Evolutionary conservation across 2,329 filamentous ascomycete genomes (phyloP).

Genomic region (Aspergillus phoenicis): DNA sequence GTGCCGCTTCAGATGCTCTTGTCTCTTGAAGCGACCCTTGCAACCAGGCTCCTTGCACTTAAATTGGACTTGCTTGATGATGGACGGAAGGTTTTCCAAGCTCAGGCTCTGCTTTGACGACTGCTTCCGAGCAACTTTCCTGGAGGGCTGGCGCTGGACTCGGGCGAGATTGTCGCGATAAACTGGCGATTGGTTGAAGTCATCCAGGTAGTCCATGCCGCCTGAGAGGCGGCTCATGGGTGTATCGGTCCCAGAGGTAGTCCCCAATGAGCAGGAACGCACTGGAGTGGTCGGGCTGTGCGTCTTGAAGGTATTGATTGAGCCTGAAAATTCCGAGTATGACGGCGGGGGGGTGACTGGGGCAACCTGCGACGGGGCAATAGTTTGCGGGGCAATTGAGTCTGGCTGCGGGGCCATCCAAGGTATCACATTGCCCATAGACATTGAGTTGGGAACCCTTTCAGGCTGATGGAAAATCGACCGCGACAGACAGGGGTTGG

Average conservation of each 20-base stretch:
- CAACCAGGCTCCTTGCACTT: slow-evolving; percentile 48
- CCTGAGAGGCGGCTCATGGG: slow-evolving; percentile 40
- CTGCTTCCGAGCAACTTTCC: slow-evolving; percentile 34
- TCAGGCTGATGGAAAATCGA: slow-evolving; percentile 43
- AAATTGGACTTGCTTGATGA: slow-evolving; percentile 47
- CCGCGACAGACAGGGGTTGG: slow-evolving; percentile 43
- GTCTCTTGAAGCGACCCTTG: slow-evolving; percentile 50
- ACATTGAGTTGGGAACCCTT: slow-evolving; percentile 37
- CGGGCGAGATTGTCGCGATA: slow-evolving; percentile 35
- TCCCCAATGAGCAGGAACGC: slow-evolving; percentile 39
- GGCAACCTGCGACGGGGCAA: slow-evolving; percentile 38
- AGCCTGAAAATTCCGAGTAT: slow-evolving; percentile 41
- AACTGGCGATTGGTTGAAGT: slow-evolving; percentile 37
- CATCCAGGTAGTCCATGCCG: slow-evolving; percentile 39
- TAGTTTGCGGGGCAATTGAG: slow-evolving; percentile 39
- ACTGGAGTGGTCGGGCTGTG: slow-evolving; percentile 42
- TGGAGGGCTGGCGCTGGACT: slow-evolving; percentile 35
- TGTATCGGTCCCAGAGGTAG: slow-evolving; percentile 38
- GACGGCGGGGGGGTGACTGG: slow-evolving; percentile 43
- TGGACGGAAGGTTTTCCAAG: slow-evolving; percentile 40
- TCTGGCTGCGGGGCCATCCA: slow-evolving; percentile 39
- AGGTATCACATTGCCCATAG: slow-evolving; percentile 41
- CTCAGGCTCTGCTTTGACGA: slow-evolving; percentile 40
- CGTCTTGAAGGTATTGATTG: slow-evolving; percentile 37
- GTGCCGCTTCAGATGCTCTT: slow-evolving; percentile 54